Base-by-base conservation (phyloP, 371 early-diverging fungal genomes). In the Lichtheimia ramosa region DNA sequence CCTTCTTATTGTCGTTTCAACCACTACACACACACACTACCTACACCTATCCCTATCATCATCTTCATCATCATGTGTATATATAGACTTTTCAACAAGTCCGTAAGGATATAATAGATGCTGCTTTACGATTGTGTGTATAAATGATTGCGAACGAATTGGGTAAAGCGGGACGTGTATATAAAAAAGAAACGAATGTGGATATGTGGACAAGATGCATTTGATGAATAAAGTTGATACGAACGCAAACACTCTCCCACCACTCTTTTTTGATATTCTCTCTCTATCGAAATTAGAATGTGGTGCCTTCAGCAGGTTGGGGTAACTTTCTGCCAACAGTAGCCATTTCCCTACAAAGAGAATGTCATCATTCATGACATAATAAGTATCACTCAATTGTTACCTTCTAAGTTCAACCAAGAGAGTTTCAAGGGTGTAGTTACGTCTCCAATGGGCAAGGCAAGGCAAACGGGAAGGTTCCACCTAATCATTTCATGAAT, bases 271-370 rank as follows among this genome's bases (percentile, higher is more conserved):
- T 34, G 15, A 14, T 53, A 14, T 54, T 34, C 39, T 39, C 53
- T 51, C 51, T 34, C 34, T 34, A 34, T 34, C 34, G 34, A 25
- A 50, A 21, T 59, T 78, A 85, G 64, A 77, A 94, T 21, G 68
- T 79, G 51, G 86, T 68, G 21, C 93, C 93, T 79, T 96, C 96
- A 43, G 89, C 75, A 42, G 97, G 97, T 77, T 96, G 98, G 39
- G 90, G 78, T 41, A 93, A 76, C 75, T 95, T 95, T 66, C 88
- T 91, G 41, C 77, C 76, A 21, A 89, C 75, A 27, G 83, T 81
- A 40, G 86, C 89, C 97, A 97, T 97, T 65, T 95, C 95, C 59
- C 95, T 93, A 70, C 23, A 18, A 24, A 40, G 12, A 21, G 43
- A 18, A 43, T 52, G 41, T 15, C 7, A 18, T 18, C 10, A n/a